Evolutionary conservation across 2,329 filamentous ascomycete genomes (phyloP).

Genomic region (Ambrosiella xylebori): DNA sequence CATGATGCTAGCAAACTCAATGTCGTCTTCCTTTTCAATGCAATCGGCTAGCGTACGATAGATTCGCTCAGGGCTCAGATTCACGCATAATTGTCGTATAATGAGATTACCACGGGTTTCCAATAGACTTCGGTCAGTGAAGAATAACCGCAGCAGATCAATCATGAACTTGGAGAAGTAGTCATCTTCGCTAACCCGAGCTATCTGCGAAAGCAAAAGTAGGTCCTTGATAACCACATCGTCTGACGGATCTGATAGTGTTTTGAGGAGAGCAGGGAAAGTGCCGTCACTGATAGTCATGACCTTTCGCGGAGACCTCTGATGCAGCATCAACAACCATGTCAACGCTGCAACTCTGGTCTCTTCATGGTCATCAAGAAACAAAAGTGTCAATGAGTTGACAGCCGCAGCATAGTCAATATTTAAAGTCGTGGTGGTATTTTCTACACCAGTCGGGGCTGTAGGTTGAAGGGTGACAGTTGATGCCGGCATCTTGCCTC

Average conservation of each 20-base stretch:
- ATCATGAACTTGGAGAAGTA: constrained; percentile 99
- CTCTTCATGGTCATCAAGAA: constrained; percentile 91
- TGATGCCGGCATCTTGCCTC: background rate
- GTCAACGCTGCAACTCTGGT: constrained; percentile 85
- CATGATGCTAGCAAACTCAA: constrained; percentile 99
- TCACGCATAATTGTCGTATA: constrained; percentile 85
- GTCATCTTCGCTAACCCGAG: constrained; percentile 86
- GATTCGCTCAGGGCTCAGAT: constrained; percentile 82
- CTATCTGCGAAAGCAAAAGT: constrained; percentile 87
- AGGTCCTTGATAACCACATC: constrained; percentile 90
- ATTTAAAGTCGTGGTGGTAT: constrained; percentile 26
- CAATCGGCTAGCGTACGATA: constrained; percentile 92
- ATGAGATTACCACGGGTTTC: constrained; percentile 92
- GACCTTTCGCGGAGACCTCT: constrained; percentile 83
- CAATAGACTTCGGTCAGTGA: constrained; percentile 75
- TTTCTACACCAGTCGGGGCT: background rate
- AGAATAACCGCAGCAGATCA: constrained; percentile 84
- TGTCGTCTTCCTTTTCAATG: constrained; percentile 91
- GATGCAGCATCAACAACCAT: constrained; percentile 95
- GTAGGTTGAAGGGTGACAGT: constrained; percentile 21
- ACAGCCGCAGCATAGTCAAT: constrained; percentile 95
- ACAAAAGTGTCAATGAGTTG: constrained; percentile 78
- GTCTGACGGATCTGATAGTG: constrained; percentile 84
- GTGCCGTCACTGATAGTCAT: constrained; percentile 94
- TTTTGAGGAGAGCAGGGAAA: constrained; percentile 90